A percentile compares a stretch with the other conserved stretches of the same genome.
These are phyloP conservation scores for Tricholoma sp. DNA, from an alignment of 768 basidiomycete species.

Conservation along the genomic window DNA sequence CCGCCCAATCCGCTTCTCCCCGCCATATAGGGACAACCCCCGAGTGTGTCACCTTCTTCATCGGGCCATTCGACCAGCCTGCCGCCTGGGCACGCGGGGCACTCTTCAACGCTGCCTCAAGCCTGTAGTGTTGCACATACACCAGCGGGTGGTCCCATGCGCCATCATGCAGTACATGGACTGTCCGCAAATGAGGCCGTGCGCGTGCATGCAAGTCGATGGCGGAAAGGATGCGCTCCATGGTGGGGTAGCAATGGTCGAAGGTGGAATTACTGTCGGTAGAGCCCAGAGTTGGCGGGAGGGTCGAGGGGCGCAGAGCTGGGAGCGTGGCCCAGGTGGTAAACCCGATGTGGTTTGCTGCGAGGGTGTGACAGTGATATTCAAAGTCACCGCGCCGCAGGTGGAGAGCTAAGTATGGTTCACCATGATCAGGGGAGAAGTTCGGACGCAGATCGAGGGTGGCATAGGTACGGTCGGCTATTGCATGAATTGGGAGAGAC, in stretches of 20 bases:
- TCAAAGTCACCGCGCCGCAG: constrained; percentile 43
- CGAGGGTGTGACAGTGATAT: constrained; percentile 34
- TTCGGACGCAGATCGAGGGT: constrained; percentile 27
- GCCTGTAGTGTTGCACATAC: constrained; percentile 36
- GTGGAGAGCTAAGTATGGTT: constrained; percentile 43
- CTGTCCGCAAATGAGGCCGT: constrained; percentile 31
- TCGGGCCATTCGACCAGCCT: constrained; percentile 37
- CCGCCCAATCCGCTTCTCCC: constrained; percentile 40
- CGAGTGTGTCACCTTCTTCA: constrained; percentile 37
- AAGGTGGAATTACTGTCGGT: constrained; percentile 31
- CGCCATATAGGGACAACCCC: constrained; percentile 29
- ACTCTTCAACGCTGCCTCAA: constrained; percentile 32
- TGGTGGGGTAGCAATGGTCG: constrained; percentile 41
- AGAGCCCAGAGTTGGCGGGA: constrained; percentile 32
- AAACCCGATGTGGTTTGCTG: constrained; percentile 31
- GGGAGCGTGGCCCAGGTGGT: constrained; percentile 48
- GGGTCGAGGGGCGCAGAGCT: constrained; percentile 22
- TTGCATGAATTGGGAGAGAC: constrained; percentile 29
- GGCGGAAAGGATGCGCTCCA: constrained; percentile 35
- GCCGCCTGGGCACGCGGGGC: constrained; percentile 25
- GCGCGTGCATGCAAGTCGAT: constrained; percentile 30
- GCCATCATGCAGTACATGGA: constrained; percentile 44
- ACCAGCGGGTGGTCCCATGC: constrained; percentile 42
- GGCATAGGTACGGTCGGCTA: constrained; percentile 30
- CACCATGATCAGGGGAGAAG: constrained; percentile 16